These are phyloP conservation scores for Aspergillus glaucus DNA, from an alignment of 2,329 filamentous ascomycete species.

Conservation along the genomic window DNA sequence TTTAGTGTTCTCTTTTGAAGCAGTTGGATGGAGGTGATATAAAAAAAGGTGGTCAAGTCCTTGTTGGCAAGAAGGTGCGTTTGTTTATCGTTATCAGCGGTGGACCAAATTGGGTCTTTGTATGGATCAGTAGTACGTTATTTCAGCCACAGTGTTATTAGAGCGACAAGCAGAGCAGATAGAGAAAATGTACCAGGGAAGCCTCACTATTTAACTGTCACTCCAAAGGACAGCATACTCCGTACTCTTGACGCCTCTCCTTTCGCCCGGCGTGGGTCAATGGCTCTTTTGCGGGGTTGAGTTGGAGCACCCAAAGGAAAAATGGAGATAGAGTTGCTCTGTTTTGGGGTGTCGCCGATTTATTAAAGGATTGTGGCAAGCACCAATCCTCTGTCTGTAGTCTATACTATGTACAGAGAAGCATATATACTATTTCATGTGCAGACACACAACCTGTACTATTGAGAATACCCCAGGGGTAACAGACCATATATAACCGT, in stretches of 20 bases:
- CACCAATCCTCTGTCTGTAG: too few species aligned
- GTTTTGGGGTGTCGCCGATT: too few species aligned
- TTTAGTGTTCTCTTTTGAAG: background rate
- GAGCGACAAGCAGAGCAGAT: too few species aligned
- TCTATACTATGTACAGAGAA: too few species aligned
- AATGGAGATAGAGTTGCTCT: background rate
- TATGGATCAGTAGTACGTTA: background rate
- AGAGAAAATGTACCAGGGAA: too few species aligned
- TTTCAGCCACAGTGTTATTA: background rate
- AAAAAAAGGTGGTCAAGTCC: background rate
- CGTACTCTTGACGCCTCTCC: background rate
- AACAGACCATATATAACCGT: too few species aligned
- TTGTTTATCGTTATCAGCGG: background rate
- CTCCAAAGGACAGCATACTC: background rate
- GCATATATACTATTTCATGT: too few species aligned
- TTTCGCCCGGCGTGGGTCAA: background rate
- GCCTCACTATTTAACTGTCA: background rate
- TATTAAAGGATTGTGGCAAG: too few species aligned
- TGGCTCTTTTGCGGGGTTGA: background rate
- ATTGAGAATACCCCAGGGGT: too few species aligned
- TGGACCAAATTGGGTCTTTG: background rate
- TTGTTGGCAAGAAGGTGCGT: background rate
- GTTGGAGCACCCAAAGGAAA: background rate
- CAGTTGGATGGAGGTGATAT: too few species aligned
- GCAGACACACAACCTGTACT: too few species aligned